Evolutionary conservation across 192 early-diverging fungal species (phyloP).

Genomic region (Jimgerdemannia flammicorona): DNA sequence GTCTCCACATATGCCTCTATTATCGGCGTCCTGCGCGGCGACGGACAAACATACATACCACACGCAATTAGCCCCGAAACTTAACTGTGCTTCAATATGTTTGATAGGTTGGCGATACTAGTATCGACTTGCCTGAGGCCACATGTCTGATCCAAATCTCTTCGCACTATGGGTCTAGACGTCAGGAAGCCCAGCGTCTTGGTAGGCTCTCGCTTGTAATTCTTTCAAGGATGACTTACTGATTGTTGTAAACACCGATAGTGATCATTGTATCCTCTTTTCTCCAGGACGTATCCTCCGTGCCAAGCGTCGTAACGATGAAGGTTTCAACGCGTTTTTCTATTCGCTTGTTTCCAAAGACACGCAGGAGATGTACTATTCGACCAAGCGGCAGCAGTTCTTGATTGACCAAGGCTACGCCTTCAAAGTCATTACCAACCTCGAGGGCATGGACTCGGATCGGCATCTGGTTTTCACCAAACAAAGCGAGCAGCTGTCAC

Average conservation of each 20-base stretch:
- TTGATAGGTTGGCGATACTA: constrained; percentile 93
- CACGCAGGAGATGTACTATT: constrained; percentile 99
- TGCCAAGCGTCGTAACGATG: constrained; percentile 90
- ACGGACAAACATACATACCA: too few relatives aligned
- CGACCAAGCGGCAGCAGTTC: constrained; percentile 98
- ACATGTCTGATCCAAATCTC: constrained; percentile 99
- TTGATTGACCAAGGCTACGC: constrained; percentile 99
- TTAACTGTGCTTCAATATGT: constrained; percentile 46
- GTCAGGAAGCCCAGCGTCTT: constrained; percentile 98
- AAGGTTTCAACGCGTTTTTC: constrained; percentile 97
- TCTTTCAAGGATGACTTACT: too few relatives aligned
- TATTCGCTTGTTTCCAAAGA: constrained; percentile 98
- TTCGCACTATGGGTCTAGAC: constrained; percentile 94
- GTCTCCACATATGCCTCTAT: neutral
- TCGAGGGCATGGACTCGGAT: constrained; percentile 88
- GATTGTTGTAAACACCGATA: too few relatives aligned
- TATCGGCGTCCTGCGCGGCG: too few relatives aligned
- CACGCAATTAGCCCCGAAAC: neutral
- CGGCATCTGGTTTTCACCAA: constrained; percentile 74
- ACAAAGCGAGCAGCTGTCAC: constrained; percentile 70
- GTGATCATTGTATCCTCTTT: too few relatives aligned
- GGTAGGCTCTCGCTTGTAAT: constrained; percentile 42
- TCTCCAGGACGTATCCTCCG: constrained; percentile 77
- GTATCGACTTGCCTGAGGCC: constrained; percentile 97
- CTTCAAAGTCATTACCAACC: constrained; percentile 97